Evolutionary conservation across 2,329 filamentous ascomycete genomes (phyloP), one percentile per base, ranked within the genome.

Genomic region (Cytospora mali): DNA sequence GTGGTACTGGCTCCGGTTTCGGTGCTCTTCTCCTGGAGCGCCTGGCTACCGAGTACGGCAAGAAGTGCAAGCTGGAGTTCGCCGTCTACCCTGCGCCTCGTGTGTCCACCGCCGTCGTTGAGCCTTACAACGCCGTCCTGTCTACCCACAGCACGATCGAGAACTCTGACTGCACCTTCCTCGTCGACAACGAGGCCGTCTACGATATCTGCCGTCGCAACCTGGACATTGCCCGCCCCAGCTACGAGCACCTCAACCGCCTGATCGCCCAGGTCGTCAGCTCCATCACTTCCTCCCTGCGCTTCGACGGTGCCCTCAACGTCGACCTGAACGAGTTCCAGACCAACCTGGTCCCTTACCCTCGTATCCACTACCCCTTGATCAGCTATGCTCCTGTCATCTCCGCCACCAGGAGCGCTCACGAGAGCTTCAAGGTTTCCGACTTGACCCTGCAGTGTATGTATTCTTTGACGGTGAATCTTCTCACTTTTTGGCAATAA

Each of bases 401-500:
- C 67, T 90, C 87, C 25, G 86, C 87, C 64, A 82, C 84, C 80
- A 91, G 91, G 84, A 92, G 89, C 76, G 85, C 88, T 54, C 91
- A 95, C 74, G 91, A 95, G 81, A 92, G 89, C 81, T 93, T 93
- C 86, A 92, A 92, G 82, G 88, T 93, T 61, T 84, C 87, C 66
- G 92, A 95, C 68, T 78, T 90, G 67, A 90, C 88, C 73, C 87
- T 89, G 79, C 87, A 90, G 76, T 90, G 88, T 90, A 81, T 73
- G 84, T 79, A 6, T 18, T 5, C 1, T 27, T 23, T 7, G 14
- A n/a, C 46, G 4, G 46, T 29, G 11, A 10, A 50, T 6, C n/a
- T n/a, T 27, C 27, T 55, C 29, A 33, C 10, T 31, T 13, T 16
- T 42, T 39, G 31, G 2, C 14, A 58, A 27, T 33, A 62, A 42